Conservation (phyloP, 441 rosid species). For the Breynia disticha region DNA sequence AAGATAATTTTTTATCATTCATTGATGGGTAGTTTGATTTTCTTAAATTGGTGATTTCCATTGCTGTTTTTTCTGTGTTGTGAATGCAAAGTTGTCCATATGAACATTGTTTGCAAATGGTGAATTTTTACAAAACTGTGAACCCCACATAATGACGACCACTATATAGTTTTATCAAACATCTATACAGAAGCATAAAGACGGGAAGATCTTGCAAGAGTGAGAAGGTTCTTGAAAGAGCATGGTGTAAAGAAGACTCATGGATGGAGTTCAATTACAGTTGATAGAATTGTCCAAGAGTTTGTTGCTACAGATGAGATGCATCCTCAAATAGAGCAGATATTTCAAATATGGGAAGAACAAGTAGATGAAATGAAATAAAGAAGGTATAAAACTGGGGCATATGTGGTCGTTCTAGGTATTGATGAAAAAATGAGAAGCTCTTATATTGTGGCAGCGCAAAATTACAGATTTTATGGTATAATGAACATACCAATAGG, state of each 20-base stretch:
- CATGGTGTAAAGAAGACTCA: neutral
- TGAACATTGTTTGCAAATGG: too few relatives aligned
- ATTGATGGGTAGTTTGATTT: too few relatives aligned
- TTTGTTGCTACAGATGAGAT: neutral
- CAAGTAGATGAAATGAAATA: neutral
- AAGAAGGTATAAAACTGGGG: neutral
- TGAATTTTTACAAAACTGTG: too few relatives aligned
- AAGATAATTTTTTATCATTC: too few relatives aligned
- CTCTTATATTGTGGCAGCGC: neutral
- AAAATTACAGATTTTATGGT: neutral
- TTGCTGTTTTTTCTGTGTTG: too few relatives aligned
- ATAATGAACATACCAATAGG: neutral
- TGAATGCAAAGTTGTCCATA: too few relatives aligned
- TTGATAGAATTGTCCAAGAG: neutral
- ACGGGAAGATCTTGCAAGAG: neutral
- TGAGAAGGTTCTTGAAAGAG: neutral
- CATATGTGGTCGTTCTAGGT: neutral
- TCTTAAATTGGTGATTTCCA: too few relatives aligned
- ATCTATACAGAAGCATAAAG: neutral
- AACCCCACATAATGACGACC: neutral
- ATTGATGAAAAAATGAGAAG: neutral
- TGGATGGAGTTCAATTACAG: neutral
- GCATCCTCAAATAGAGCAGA: neutral
- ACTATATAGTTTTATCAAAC: neutral
- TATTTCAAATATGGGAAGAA: neutral